A percentile compares a stretch with the other conserved stretches of the same genome.
phyloP scores from a whole-genome alignment of 305 asterid species.

The Plantago lanceolata region DNA sequence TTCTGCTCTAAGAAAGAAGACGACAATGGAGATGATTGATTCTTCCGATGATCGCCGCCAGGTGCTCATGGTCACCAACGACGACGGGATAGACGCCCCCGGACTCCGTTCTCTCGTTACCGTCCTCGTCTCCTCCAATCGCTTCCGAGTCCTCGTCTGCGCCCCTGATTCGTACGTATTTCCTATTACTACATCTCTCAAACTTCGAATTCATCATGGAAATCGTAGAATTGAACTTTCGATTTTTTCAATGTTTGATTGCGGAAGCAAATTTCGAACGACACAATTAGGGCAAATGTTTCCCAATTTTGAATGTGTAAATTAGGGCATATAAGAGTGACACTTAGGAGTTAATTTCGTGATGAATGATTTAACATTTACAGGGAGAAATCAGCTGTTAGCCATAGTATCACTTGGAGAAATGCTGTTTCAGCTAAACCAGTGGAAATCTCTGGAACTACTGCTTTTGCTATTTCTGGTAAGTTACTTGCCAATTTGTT shows the following conservation, averaged over 20 bases:
- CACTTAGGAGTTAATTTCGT: constrained; percentile 15
- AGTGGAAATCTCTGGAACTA: constrained; percentile 65
- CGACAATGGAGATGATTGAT: constrained; percentile 22
- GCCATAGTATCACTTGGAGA: constrained; percentile 75
- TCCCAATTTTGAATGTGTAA: not conserved
- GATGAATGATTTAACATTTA: not conserved
- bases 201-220: not conserved
- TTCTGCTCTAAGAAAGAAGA: not conserved
- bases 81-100: constrained; percentile 85
- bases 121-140: constrained; percentile 62
- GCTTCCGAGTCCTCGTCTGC: constrained; percentile 69
- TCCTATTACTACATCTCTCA: not conserved
- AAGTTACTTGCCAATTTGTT: constrained; percentile 23
- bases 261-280: too few relatives aligned
- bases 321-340: not conserved
- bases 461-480: constrained; percentile 82
- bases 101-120: constrained; percentile 68
- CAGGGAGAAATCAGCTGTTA: constrained; percentile 84
- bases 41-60: constrained; percentile 45
- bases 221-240: too few relatives aligned
- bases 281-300: not conserved
- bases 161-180: constrained; percentile 73
- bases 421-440: constrained; percentile 54
- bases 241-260: too few relatives aligned
- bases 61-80: constrained; percentile 82